These are phyloP conservation scores for Tolypocladium ophioglossoides DNA, from an alignment of 2,329 filamentous ascomycete species.

Conservation along the genomic window DNA sequence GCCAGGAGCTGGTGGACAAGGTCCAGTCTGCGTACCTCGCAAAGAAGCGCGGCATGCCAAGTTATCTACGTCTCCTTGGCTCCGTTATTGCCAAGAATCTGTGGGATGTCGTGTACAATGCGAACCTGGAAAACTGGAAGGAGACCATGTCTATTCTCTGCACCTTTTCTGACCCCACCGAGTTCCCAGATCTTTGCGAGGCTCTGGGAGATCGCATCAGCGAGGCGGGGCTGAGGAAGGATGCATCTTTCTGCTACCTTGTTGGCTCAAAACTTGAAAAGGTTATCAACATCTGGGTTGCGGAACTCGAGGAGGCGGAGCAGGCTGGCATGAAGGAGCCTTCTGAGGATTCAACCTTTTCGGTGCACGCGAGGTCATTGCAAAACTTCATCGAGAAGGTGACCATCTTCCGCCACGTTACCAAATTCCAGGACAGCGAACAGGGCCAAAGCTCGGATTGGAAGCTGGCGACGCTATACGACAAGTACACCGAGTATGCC, in stretches of 20 bases:
- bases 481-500: constrained; percentile 94
- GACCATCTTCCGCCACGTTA: constrained; percentile 88
- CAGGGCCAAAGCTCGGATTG: constrained; percentile 62
- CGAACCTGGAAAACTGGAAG: constrained; percentile 87
- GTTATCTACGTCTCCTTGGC: constrained; percentile 80
- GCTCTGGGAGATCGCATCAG: constrained; percentile 84
- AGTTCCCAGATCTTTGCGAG: constrained; percentile 93
- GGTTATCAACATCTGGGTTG: constrained; percentile 88
- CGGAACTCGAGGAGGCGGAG: constrained; percentile 79
- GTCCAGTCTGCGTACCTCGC: constrained; percentile 86
- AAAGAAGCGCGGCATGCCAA: constrained; percentile 70
- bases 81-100: constrained; percentile 94
- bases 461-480: constrained; percentile 82
- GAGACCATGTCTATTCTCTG: constrained; percentile 93
- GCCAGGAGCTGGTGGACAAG: constrained; percentile 86
- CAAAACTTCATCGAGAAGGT: constrained; percentile 98
- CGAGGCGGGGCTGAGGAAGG: constrained; percentile 67
- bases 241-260: constrained; percentile 93
- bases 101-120: constrained; percentile 97
- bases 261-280: constrained; percentile 96
- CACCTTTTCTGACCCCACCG: constrained; percentile 82
- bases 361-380: constrained; percentile 76
- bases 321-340: constrained; percentile 59
- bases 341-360: constrained; percentile 71
- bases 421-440: constrained; percentile 79